These are phyloP conservation scores for Firmiana major DNA, from an alignment of 345 rosid genomes.

Conservation along the genomic window DNA sequence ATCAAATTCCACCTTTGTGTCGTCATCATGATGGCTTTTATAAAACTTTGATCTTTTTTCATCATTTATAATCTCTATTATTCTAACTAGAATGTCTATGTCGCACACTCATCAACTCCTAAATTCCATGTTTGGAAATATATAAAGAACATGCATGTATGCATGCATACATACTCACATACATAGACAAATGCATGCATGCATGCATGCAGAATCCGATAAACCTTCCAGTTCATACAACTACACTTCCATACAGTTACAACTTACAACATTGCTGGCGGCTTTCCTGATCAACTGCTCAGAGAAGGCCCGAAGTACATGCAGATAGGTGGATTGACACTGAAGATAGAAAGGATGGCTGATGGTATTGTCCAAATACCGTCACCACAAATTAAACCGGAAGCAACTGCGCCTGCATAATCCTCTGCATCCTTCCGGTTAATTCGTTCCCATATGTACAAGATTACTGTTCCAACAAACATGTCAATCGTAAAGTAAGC, in stretches of 20 bases:
- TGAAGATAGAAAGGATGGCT: conserved; percentile 79
- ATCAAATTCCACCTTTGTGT: too few relatives aligned
- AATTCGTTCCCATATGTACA: conserved; percentile 69
- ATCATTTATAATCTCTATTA: too few relatives aligned
- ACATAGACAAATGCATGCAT: too few relatives aligned
- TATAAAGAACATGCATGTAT: neutral
- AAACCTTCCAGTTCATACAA: neutral
- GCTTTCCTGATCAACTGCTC: conserved; percentile 29
- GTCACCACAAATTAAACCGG: conserved; percentile 86
- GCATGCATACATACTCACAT: too few relatives aligned
- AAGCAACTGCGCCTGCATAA: conserved; percentile 77
- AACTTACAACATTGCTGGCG: neutral
- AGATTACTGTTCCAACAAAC: conserved; percentile 75
- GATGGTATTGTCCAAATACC: conserved; percentile 95
- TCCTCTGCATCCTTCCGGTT: conserved; percentile 72
- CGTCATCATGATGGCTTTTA: too few relatives aligned
- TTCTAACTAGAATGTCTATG: too few relatives aligned
- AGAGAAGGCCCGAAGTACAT: conserved; percentile 81
- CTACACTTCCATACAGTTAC: neutral
- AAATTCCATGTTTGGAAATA: neutral
- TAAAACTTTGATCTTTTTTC: too few relatives aligned
- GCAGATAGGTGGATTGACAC: conserved; percentile 85
- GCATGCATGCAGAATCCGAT: conserved; percentile 6
- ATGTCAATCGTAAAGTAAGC: conserved; percentile 91
- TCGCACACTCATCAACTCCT: too few relatives aligned